Evolutionary conservation across 2,329 filamentous ascomycete genomes (phyloP), one percentile per base, ranked within the genome.

Genomic region (Teratosphaeria pseudoeucalypti): DNA sequence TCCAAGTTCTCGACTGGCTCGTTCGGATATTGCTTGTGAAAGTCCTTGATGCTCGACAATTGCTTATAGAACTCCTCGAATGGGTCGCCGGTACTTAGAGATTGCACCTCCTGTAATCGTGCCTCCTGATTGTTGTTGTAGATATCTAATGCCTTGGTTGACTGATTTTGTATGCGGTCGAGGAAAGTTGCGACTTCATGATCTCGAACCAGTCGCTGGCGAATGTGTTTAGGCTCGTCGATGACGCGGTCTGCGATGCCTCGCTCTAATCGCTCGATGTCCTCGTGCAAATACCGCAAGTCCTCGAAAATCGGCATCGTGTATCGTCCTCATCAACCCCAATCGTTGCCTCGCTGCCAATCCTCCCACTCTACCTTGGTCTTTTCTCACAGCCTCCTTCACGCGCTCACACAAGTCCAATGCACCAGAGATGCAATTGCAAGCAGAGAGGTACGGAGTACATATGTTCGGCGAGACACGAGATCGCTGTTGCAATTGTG

Each of bases 1-100:
- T 99, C 95, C 14, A 96, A 85, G 68, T 97, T 96, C 74, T 99
- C 94, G 55, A 95, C 89, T 34, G 89, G 90, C 72, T 96, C 90
- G 75, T 95, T 95, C 1, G 92, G 92, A 70, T 99, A 96, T 67
- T 88, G 85, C 61, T 87, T 84, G 74, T 99, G 92, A 72, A 95
- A 95, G 55, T 89, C 85, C 70, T 91, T 94, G 69, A 96, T 88
- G 29, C 86, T 84, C 60, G 83, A 80, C 16, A 95, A 78, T 70
- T 95, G 89, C 65, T 86, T 89, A 79, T 96, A 92, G 75, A 99
- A 99, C 64, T 92, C 86, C 52, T 91, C 89, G 72, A 96, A 90
- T 0, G 90, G 85, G 67, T 97, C 92, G 64, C 90, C 91, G 0
- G 86, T 87, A 37, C 88, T 88, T 59, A 97, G 87, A 52, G 86